Percentiles rank a stretch among this genome's conserved stretches.
Conservation (phyloP, 495 filamentous ascomycete species). For the Penicillium herquei region DNA sequence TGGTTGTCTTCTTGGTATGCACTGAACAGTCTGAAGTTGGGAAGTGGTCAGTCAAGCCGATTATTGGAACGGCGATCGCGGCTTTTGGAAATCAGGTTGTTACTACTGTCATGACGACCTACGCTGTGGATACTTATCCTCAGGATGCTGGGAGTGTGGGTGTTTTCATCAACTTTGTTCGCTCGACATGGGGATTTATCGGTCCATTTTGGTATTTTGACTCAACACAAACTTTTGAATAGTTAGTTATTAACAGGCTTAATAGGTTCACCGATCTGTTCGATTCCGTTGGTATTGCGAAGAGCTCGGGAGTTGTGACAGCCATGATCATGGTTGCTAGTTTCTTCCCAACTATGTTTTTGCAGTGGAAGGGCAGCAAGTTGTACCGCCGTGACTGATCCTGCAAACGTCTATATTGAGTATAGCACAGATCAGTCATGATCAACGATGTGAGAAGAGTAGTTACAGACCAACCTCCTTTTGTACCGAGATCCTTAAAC, state of each 20-base stretch:
- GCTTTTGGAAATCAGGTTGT: slow-evolving; percentile 57
- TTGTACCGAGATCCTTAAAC: too few species aligned
- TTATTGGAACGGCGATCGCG: slow-evolving; percentile 52
- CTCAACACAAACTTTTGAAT: neutral
- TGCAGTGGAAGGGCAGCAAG: slow-evolving; percentile 36
- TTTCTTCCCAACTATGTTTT: slow-evolving; percentile 39
- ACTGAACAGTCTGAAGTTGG: slow-evolving; percentile 38
- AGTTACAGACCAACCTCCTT: too few species aligned
- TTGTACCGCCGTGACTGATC: slow-evolving; percentile 11
- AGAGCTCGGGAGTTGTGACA: slow-evolving; percentile 40
- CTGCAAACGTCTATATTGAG: too few species aligned
- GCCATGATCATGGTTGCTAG: slow-evolving; percentile 44
- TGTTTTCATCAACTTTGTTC: slow-evolving; percentile 56
- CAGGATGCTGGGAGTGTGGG: slow-evolving; percentile 50
- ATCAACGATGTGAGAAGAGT: too few species aligned
- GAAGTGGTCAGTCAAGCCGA: slow-evolving; percentile 47
- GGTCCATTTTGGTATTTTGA: slow-evolving; percentile 54
- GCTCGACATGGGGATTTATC: slow-evolving; percentile 59
- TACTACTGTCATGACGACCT: slow-evolving; percentile 56
- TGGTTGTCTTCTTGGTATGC: slow-evolving; percentile 51
- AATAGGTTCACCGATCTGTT: slow-evolving; percentile 51
- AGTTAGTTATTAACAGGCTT: slow-evolving; percentile 2
- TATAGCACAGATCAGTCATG: too few species aligned
- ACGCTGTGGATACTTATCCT: slow-evolving; percentile 54
- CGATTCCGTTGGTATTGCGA: slow-evolving; percentile 42